These are phyloP conservation scores for Nannochloris sp. DNA, from an alignment of 139 green algal species.

Conservation along the genomic window DNA sequence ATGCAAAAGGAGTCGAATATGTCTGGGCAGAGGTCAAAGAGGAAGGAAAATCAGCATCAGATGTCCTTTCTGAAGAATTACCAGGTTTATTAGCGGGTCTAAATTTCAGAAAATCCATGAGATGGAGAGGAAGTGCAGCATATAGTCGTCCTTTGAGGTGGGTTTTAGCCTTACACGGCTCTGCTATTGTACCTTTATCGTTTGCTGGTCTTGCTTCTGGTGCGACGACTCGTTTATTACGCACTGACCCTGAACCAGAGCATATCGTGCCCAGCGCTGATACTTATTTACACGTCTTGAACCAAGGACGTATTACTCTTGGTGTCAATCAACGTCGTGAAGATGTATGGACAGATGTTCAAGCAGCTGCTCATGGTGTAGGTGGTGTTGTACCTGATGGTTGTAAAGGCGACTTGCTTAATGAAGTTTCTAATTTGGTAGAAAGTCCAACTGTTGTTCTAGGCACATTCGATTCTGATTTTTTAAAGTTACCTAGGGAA, in stretches of 20 bases:
- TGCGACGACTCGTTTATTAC: conserved; percentile 54
- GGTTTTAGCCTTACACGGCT: conserved; percentile 90
- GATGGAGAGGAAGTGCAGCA: conserved; percentile 58
- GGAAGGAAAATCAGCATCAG: conserved; percentile 38
- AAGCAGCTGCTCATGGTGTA: conserved; percentile 27
- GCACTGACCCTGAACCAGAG: conserved; percentile 34
- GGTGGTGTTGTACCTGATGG: conserved; percentile 49
- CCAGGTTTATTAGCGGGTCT: conserved; percentile 59
- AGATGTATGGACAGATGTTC: conserved; percentile 63
- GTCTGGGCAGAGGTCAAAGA: conserved; percentile 68
- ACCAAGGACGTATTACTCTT: conserved; percentile 52
- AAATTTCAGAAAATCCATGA: conserved; percentile 88
- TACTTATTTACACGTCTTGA: conserved; percentile 54
- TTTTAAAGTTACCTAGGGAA: conserved; percentile 86
- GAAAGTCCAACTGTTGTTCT: conserved; percentile 79
- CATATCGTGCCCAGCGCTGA: conserved; percentile 38
- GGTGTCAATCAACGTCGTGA: conserved; percentile 34
- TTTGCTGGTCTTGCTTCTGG: conserved; percentile 39
- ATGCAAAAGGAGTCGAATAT: conserved; percentile 91
- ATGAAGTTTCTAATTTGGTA: conserved; percentile 84
- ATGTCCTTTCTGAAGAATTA: conserved; percentile 74
- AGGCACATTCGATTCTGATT: conserved; percentile 73
- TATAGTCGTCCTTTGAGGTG: conserved; percentile 90
- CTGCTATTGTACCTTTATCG: conserved; percentile 56
- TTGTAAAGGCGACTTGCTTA: conserved; percentile 52